These are phyloP conservation scores for Trypanosomatidae sp. DNA, from an alignment of 208 protist genomes.

Conservation along the genomic window DNA sequence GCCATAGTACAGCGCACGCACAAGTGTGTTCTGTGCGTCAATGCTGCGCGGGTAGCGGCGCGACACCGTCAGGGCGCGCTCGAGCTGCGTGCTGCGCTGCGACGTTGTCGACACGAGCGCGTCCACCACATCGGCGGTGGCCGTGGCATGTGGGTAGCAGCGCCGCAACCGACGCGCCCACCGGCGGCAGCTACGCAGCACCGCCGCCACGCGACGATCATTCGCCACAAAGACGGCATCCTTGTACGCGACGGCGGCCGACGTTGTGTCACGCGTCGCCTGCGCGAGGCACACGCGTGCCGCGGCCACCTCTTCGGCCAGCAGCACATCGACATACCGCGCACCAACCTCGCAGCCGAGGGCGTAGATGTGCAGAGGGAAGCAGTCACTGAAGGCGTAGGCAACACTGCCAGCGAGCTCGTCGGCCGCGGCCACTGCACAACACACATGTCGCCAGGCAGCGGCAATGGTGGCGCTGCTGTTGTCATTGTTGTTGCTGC, in stretches of 20 bases:
- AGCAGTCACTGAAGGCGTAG: slow-evolving; percentile 63
- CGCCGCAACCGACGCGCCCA: slow-evolving; percentile 28
- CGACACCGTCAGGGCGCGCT: slow-evolving; percentile 29
- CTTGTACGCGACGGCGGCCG: no score
- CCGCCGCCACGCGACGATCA: neutral
- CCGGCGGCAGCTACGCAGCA: slow-evolving; percentile 6
- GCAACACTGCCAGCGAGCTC: slow-evolving; percentile 58
- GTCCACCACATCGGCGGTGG: slow-evolving; percentile 18
- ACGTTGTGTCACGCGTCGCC: no score
- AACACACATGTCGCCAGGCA: slow-evolving; percentile 49
- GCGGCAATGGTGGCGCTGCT: no score
- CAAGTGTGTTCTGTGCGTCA: slow-evolving; percentile 50
- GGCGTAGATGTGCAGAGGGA: slow-evolving; percentile 41
- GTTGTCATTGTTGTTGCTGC: no score
- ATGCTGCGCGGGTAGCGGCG: slow-evolving; percentile 44
- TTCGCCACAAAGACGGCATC: neutral
- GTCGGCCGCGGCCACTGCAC: slow-evolving; percentile 53
- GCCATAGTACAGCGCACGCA: slow-evolving; percentile 40
- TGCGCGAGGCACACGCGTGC: slow-evolving; percentile 11
- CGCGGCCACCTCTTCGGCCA: slow-evolving; percentile 17
- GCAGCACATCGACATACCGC: slow-evolving; percentile 16
- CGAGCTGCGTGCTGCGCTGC: slow-evolving; percentile 23
- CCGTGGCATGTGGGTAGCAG: slow-evolving; percentile 46
- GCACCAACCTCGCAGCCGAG: slow-evolving; percentile 32
- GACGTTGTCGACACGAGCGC: slow-evolving; percentile 14